Percentiles rank a stretch among this genome's conserved stretches.
phyloP scores from a whole-genome alignment of 768 basidiomycete species.

The Trametes punicea region DNA sequence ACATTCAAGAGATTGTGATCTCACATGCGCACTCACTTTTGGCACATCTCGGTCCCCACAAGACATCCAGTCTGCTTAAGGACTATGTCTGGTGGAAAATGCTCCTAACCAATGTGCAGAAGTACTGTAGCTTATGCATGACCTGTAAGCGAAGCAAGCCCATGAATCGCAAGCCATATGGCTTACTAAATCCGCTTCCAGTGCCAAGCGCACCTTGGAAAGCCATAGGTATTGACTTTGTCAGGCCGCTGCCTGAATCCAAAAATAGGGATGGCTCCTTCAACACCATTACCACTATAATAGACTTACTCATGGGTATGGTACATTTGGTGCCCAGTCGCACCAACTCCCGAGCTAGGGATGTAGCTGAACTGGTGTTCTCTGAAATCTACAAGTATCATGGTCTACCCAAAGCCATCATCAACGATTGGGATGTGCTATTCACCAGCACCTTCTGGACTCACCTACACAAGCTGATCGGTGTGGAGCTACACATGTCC shows the following conservation, averaged over 20 bases:
- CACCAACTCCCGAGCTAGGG: slow-evolving; percentile 28
- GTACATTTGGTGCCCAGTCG: slow-evolving; percentile 29
- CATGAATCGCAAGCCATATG: slow-evolving; percentile 17
- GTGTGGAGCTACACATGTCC: slow-evolving; percentile 34
- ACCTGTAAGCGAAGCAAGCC: slow-evolving; percentile 23
- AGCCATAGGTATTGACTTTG: slow-evolving; percentile 29
- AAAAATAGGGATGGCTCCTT: slow-evolving; percentile 25
- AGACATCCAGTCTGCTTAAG: slow-evolving; percentile 32
- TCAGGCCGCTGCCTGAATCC: slow-evolving; percentile 22
- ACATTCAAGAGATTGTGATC: slow-evolving; percentile 30
- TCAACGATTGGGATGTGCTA: slow-evolving; percentile 39
- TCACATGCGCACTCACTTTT: slow-evolving; percentile 36
- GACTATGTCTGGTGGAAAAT: slow-evolving; percentile 37
- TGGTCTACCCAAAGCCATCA: slow-evolving; percentile 36
- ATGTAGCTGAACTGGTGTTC: slow-evolving; percentile 37
- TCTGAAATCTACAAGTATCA: slow-evolving; percentile 35
- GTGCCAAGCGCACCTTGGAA: slow-evolving; percentile 27
- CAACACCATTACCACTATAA: slow-evolving; percentile 26
- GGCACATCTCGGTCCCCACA: slow-evolving; percentile 35
- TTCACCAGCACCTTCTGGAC: slow-evolving; percentile 38
- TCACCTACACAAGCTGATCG: slow-evolving; percentile 30
- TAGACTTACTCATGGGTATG: slow-evolving; percentile 22
- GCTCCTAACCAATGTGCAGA: slow-evolving; percentile 20
- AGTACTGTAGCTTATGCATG: slow-evolving; percentile 21
- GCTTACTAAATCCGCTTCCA: slow-evolving; percentile 21